Percentiles rank a stretch among this genome's conserved stretches.
Evolutionary conservation across 306 rosid genomes (phyloP).

Genomic region (Cicer yamashitae): DNA sequence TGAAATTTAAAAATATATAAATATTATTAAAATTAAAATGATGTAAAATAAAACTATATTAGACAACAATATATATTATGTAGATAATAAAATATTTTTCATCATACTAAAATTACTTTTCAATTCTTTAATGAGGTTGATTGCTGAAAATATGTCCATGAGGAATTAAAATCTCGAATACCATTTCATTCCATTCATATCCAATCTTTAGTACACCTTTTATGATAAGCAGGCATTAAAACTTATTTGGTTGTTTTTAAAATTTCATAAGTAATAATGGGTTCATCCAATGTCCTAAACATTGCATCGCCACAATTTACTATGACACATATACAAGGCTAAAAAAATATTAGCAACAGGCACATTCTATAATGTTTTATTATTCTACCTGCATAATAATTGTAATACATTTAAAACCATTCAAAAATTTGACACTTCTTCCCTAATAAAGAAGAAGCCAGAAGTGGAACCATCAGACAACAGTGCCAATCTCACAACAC

Average conservation of each 20-base stretch:
- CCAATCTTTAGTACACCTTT: background rate
- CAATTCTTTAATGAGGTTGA: no score
- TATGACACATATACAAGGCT: background rate
- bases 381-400: background rate
- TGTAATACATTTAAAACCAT: background rate
- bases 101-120: no score
- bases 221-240: background rate
- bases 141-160: no score
- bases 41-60: no score
- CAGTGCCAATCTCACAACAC: slow-evolving; percentile 45
- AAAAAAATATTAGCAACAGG: background rate
- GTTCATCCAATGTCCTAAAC: background rate
- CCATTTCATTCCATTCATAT: background rate
- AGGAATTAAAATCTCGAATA: no score
- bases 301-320: background rate
- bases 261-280: background rate
- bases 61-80: no score
- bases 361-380: background rate
- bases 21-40: no score
- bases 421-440: slow-evolving; percentile 16
- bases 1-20: no score
- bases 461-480: slow-evolving; percentile 41
- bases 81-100: no score
- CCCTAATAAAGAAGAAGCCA: slow-evolving; percentile 32
- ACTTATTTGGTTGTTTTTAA: background rate